Percentiles rank a stretch among this genome's conserved stretches.
Evolutionary conservation across 495 filamentous ascomycete genomes (phyloP).

Genomic region (Neurospora intermedia): DNA sequence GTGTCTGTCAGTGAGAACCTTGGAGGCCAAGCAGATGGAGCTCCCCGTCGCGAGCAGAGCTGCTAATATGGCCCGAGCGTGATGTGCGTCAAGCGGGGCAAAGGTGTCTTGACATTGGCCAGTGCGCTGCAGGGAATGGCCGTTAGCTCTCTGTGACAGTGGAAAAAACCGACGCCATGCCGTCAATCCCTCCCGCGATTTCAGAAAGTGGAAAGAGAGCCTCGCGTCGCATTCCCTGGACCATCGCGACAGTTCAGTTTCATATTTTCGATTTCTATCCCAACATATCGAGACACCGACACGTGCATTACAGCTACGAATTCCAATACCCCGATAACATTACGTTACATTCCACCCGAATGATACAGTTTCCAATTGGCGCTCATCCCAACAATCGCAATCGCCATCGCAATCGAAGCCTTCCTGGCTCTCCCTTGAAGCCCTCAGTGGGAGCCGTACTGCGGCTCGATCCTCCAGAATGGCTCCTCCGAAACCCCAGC

Average conservation of each 20-base stretch:
- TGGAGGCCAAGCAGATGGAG: not conserved
- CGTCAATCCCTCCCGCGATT: not conserved
- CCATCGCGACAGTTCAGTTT: not conserved
- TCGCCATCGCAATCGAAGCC: not conserved
- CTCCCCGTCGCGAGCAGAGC: not conserved
- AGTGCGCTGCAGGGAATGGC: not conserved
- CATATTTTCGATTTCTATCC: not conserved
- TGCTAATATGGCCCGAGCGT: not conserved
- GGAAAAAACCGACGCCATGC: not conserved
- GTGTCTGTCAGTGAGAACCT: not conserved
- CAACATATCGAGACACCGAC: not conserved
- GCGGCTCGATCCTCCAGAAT: slow-evolving; percentile 20
- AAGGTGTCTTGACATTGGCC: not conserved
- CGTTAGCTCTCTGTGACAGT: not conserved
- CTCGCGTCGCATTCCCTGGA: slow-evolving; percentile 1
- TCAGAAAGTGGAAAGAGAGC: not conserved
- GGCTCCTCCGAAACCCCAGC: slow-evolving; percentile 26
- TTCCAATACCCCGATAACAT: not conserved
- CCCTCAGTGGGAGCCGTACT: slow-evolving; percentile 9
- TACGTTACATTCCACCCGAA: not conserved
- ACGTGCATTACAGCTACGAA: not conserved
- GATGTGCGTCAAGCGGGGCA: not conserved
- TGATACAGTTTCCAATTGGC: not conserved
- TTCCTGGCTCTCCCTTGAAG: not conserved
- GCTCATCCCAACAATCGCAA: not conserved